Evolutionary conservation across 345 rosid genomes (phyloP).

Genomic region (Moricandia moricandioides): DNA sequence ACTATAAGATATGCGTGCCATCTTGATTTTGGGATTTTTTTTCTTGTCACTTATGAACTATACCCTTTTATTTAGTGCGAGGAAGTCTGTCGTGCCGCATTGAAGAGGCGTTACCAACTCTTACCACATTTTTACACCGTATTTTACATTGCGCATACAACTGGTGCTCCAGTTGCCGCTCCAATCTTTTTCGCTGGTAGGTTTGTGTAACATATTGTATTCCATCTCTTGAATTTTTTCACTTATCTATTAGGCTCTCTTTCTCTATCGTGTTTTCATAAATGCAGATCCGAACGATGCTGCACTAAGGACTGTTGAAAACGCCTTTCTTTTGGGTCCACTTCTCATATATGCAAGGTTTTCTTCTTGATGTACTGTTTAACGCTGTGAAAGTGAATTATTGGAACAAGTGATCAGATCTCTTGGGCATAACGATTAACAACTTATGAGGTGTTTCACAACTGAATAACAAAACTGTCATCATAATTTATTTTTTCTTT

Average conservation of each 20-base stretch:
- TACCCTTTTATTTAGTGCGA: slow-evolving; percentile 44
- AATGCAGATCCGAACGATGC: too few relatives aligned
- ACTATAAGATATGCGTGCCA: too few relatives aligned
- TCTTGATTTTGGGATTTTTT: not conserved
- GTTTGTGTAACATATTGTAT: not conserved
- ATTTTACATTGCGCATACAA: too few relatives aligned
- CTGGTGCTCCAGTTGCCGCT: too few relatives aligned
- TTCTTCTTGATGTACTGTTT: slow-evolving; percentile 9
- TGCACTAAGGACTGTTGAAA: too few relatives aligned
- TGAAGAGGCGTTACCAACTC: too few relatives aligned
- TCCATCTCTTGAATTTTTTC: slow-evolving; percentile 9
- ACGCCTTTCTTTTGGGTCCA: too few relatives aligned
- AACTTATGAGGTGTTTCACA: not conserved
- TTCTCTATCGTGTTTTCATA: not conserved
- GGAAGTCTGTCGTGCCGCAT: too few relatives aligned
- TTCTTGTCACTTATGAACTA: not conserved
- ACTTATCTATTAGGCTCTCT: slow-evolving; percentile 1
- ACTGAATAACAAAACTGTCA: not conserved
- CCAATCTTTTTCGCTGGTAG: too few relatives aligned
- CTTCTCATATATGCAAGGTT: slow-evolving; percentile 52
- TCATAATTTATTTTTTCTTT: not conserved
- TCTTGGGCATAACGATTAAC: not conserved
- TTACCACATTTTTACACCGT: too few relatives aligned
- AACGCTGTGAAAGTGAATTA: not conserved
- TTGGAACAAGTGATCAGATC: not conserved